These are phyloP conservation scores for Amanita rimosa DNA, from an alignment of 768 basidiomycete genomes.

Conservation along the genomic window DNA sequence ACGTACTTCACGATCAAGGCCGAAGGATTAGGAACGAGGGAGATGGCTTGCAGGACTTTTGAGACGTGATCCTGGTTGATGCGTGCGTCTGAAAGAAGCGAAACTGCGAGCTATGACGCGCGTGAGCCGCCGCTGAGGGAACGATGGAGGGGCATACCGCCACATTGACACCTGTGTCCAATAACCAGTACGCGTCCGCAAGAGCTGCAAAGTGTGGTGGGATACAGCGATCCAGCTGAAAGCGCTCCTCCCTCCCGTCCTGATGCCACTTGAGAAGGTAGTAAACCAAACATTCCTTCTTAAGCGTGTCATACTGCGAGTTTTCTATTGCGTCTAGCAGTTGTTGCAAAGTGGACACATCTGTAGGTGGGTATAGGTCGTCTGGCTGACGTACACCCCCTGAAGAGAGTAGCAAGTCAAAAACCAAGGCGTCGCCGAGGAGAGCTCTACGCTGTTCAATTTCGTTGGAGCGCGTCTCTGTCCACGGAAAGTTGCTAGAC, in stretches of 20 bases:
- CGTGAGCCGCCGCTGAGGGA: neutral
- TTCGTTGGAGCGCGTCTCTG: conserved; percentile 35
- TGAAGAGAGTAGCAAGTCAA: conserved; percentile 58
- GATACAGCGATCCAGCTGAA: conserved; percentile 46
- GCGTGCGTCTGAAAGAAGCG: conserved; percentile 62
- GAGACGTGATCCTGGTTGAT: conserved; percentile 69
- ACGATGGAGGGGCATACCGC: conserved; percentile 31
- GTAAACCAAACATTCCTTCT: conserved; percentile 74
- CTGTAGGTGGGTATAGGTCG: conserved; percentile 57
- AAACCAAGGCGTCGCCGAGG: conserved; percentile 55
- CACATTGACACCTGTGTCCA: conserved; percentile 61
- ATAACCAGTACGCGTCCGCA: conserved; percentile 78
- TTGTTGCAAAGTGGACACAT: conserved; percentile 37
- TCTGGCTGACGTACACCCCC: conserved; percentile 53
- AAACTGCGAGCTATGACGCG: conserved; percentile 48
- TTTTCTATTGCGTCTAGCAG: conserved; percentile 51
- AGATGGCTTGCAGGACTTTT: conserved; percentile 64
- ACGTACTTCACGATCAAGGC: conserved; percentile 63
- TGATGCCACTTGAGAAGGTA: conserved; percentile 73
- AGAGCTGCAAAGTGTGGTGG: conserved; percentile 67
- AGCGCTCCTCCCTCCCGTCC: conserved; percentile 43
- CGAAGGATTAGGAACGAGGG: conserved; percentile 33
- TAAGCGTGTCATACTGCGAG: conserved; percentile 61
- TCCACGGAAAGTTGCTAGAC: conserved; percentile 43
- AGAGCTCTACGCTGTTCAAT: conserved; percentile 52